Evolutionary conservation across 2,329 filamentous ascomycete species (phyloP), one percentile per base, ranked within the genome.

Genomic region (Zasmidium citrigriseum): DNA sequence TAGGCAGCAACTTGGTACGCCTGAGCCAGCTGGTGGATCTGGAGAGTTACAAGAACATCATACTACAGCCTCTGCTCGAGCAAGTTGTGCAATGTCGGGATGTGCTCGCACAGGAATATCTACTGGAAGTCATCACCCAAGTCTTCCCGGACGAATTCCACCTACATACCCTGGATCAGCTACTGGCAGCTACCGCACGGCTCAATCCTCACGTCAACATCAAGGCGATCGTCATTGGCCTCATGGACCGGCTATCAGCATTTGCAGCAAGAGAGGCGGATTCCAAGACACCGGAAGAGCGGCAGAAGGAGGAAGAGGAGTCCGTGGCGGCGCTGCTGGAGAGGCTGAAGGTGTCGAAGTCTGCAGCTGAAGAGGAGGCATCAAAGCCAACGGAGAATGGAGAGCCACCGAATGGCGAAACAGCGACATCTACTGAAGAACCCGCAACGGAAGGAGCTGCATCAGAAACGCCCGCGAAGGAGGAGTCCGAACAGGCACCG

Each of bases 131-230:
- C 63, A 96, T 99, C 65, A 99, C 93, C 4, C 96, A 99, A 76
- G 95, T 98, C 53, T 99, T 99, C 79, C 95, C 95, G 0, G 95
- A 99, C 76, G 95, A 99, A 72, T 99, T 93, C 74, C 96, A 99
- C 76, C 85, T 99, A 21, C 93, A 99, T 73, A 99, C 95, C 0
- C 85, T 99, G 27, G 95, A 98, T 72, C 89, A 97, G 72, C 91
- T 99, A 73, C 86, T 99, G 29, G 95, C 89, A 9, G 95, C 95
- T 5, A 96, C 96, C 29, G 91, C 93, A 14, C 84, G 93, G 58
- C 82, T 99, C 38, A 97, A 99, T 70, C 95, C 93, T 0, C 91
- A 98, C 70, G 95, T 99, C 69, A 96, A 99, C 67, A 88, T 99
- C 77, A 99, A 99, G 78, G 90, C 90, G 48, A 99, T 99, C 58